Conservation (phyloP, 805 yeast genomes). For the Sugiyamaella floridensis region DNA sequence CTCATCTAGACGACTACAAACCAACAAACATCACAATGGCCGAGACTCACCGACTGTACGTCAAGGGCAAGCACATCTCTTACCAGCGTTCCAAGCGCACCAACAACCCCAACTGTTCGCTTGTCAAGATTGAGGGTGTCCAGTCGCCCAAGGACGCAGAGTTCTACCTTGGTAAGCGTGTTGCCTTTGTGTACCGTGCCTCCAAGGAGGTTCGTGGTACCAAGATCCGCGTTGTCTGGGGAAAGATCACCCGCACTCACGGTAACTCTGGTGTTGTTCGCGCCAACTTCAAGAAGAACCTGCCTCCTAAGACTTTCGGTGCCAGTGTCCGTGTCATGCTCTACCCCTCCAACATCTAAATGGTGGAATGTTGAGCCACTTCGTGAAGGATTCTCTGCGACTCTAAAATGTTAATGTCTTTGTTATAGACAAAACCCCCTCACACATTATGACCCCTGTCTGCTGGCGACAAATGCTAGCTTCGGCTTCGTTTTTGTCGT, state of each 20-base stretch:
- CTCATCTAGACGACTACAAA: background rate
- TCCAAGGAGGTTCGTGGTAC: conserved; percentile 97
- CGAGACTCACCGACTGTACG: conserved; percentile 55
- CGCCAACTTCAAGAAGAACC: conserved; percentile 98
- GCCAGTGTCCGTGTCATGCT: conserved; percentile 99
- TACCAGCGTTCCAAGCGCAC: conserved; percentile 99
- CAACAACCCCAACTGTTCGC: conserved; percentile 96
- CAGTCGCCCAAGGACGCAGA: conserved; percentile 85
- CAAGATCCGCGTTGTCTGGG: conserved; percentile 99
- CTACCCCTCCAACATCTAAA: conserved; percentile 99
- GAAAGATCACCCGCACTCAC: conserved; percentile 97
- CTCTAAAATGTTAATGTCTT: background rate
- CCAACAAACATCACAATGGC: conserved; percentile 8
- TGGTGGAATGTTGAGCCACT: conserved; percentile 6
- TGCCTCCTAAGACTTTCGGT: conserved; percentile 99
- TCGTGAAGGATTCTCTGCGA: background rate
- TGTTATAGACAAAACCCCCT: background rate
- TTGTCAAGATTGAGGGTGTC: conserved; percentile 97
- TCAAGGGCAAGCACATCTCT: conserved; percentile 99
- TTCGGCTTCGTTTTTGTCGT: background rate
- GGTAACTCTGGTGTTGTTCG: conserved; percentile 98
- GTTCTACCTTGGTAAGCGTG: conserved; percentile 99
- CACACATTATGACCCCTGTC: background rate
- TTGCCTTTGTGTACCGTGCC: conserved; percentile 99
- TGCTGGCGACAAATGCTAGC: background rate